Base-by-base conservation (phyloP, 495 filamentous ascomycete species). In the Pseudevernia furfuracea region DNA sequence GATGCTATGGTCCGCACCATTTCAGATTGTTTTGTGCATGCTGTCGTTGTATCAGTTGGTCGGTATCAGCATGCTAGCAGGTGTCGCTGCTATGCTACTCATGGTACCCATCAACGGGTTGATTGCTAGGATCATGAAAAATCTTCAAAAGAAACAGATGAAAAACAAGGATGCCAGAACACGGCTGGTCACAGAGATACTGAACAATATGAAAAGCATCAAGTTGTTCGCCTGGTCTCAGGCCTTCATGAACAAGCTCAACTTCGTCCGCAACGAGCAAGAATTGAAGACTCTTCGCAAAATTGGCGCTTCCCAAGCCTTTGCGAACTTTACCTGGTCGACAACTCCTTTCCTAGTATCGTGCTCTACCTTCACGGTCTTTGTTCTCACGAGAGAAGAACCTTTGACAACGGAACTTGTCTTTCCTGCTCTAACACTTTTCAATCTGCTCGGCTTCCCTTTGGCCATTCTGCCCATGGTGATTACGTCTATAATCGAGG, bases 201-300 rank as follows among this genome's bases (percentile, higher is more conserved):
- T 97, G 71, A 97, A 97, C 81, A 97, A 97, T 74, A 97, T 97
- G 85, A 97, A 97, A 79, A 93, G 89, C 73, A 97, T 97, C 78
- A 97, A 99, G 76, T 84, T 99, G 32, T 99, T 97, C 77, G 95
- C 92, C 52, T 99, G 95, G 95, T 90, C 92, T 46, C 87, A 85
- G 32, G 91, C 95, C 30, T 99, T 97, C 75, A 96, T 96, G 87
- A 92, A 90, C 73, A 97, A 96, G 75, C 84, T 99, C 46, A 96
- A 89, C 74, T 87, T 89, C 75, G 90, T 99, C 65, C 83, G 95
- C 73, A 97, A 97, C 76, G 93, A 98, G 67, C 83, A 89, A 70
- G 95, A 99, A 76, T 78, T 99, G 53, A 90, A 93, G 74, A 97
- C 95, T 19, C 87, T 97, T 48, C 89, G 92, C 60, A 96, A 92